These are phyloP conservation scores for Zalaria obscura DNA, from an alignment of 2,329 filamentous ascomycete species.

Conservation along the genomic window DNA sequence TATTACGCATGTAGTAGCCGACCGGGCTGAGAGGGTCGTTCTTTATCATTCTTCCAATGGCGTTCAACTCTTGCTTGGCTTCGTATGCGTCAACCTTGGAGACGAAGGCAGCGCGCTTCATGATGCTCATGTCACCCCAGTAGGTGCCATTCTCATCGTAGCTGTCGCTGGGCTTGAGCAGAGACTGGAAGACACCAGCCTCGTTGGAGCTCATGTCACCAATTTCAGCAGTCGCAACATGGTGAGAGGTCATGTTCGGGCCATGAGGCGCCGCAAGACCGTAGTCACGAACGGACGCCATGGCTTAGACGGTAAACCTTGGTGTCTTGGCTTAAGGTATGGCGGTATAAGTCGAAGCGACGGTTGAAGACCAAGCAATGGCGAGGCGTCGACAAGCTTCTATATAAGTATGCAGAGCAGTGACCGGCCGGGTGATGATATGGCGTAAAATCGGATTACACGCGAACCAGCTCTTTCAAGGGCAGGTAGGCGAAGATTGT, in stretches of 20 bases:
- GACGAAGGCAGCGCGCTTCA: conserved; percentile 62
- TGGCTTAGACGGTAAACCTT: conserved; percentile 3
- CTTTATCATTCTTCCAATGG: conserved; percentile 69
- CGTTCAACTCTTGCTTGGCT: conserved; percentile 48
- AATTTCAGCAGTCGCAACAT: conserved; percentile 27
- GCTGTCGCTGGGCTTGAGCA: conserved; percentile 78
- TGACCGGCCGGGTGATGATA: neutral
- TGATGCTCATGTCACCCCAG: conserved; percentile 75
- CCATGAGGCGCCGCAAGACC: conserved; percentile 33
- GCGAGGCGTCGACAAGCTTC: neutral
- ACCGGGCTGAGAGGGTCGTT: conserved; percentile 71
- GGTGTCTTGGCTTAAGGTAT: neutral
- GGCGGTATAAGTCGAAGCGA: neutral
- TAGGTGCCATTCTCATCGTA: conserved; percentile 74
- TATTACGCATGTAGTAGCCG: conserved; percentile 78
- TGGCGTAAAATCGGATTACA: neutral
- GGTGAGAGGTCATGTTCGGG: conserved; percentile 29
- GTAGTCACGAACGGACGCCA: conserved; percentile 30
- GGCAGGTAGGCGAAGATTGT: neutral
- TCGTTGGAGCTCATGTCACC: conserved; percentile 42
- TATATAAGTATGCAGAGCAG: neutral
- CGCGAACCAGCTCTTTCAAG: neutral
- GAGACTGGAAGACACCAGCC: conserved; percentile 54
- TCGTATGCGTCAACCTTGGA: conserved; percentile 58
- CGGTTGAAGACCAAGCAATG: neutral